phyloP scores from a whole-genome alignment of 2,329 filamentous ascomycete species.

The Ascochyta viciae-villosae region DNA sequence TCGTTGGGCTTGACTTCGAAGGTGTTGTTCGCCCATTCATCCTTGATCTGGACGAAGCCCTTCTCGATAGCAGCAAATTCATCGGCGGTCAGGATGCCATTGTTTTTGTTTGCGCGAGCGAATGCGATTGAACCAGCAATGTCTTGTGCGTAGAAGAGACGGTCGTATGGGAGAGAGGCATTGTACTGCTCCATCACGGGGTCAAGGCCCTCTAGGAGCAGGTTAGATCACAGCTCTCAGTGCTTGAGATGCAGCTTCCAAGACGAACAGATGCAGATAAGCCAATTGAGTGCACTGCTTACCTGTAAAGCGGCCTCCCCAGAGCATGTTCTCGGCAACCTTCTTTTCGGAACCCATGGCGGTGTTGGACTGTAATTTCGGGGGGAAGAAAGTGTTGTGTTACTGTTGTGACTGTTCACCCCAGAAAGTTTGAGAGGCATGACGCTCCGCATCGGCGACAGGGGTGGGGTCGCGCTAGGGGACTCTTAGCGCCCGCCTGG shows the following conservation, averaged over 20 bases:
- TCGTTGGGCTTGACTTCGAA: constrained; percentile 59
- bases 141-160: constrained; percentile 78
- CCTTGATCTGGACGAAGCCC: constrained; percentile 67
- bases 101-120: constrained; percentile 78
- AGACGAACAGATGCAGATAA: neutral
- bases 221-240: constrained; percentile 19
- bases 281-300: constrained; percentile 7
- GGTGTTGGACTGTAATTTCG: neutral
- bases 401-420: constrained; percentile 20
- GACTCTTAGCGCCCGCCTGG: neutral
- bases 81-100: constrained; percentile 72
- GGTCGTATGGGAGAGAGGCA: constrained; percentile 79
- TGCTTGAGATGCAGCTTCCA: neutral
- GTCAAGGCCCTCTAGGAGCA: constrained; percentile 73
- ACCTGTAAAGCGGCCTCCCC: constrained; percentile 49
- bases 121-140: constrained; percentile 83
- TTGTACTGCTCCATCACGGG: constrained; percentile 89
- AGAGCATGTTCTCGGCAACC: constrained; percentile 50
- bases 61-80: constrained; percentile 78
- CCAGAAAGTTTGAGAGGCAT: constrained; percentile 15
- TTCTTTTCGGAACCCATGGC: constrained; percentile 45
- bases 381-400: constrained; percentile 8
- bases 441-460: constrained; percentile 16
- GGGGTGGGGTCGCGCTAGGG: constrained; percentile 9
- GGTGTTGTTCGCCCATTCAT: constrained; percentile 56